These are phyloP conservation scores for Cyclocybe cylindracea DNA, from an alignment of 768 basidiomycete species.

Conservation along the genomic window DNA sequence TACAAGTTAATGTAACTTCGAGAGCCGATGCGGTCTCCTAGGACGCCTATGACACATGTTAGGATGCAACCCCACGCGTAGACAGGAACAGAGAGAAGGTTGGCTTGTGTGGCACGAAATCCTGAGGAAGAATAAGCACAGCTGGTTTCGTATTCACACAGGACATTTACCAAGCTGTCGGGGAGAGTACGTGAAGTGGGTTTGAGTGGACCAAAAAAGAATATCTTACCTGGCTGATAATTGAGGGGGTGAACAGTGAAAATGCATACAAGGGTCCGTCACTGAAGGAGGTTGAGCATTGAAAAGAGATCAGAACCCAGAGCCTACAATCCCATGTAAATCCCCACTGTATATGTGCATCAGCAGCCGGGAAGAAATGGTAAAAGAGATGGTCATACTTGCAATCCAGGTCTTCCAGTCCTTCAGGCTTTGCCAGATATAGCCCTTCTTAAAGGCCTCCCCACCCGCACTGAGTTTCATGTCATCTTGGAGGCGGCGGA, in stretches of 20 bases:
- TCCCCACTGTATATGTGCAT: slow-evolving; percentile 48
- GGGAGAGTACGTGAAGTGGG: background rate
- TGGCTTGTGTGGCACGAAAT: slow-evolving; percentile 64
- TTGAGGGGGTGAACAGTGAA: slow-evolving; percentile 52
- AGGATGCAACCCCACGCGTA: slow-evolving; percentile 73
- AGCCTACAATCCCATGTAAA: slow-evolving; percentile 68
- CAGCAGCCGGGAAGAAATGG: slow-evolving; percentile 1
- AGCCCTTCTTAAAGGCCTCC: slow-evolving; percentile 52
- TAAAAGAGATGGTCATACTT: slow-evolving; percentile 41
- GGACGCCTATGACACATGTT: slow-evolving; percentile 60
- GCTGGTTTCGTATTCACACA: background rate
- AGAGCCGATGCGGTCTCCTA: slow-evolving; percentile 60
- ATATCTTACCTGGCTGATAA: slow-evolving; percentile 55
- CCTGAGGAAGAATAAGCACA: slow-evolving; percentile 31
- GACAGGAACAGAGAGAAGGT: slow-evolving; percentile 76
- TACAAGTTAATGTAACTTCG: slow-evolving; percentile 65
- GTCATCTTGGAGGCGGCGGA: slow-evolving; percentile 66
- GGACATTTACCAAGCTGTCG: slow-evolving; percentile 33
- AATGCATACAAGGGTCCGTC: slow-evolving; percentile 59
- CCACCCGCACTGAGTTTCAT: slow-evolving; percentile 67
- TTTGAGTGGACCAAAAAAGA: background rate
- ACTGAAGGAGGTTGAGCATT: slow-evolving; percentile 25
- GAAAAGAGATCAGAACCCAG: background rate
- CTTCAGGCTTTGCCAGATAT: slow-evolving; percentile 57
- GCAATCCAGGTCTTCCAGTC: slow-evolving; percentile 79